phyloP scores from a whole-genome alignment of 2,329 filamentous ascomycete species.

The Apiospora hydei region DNA sequence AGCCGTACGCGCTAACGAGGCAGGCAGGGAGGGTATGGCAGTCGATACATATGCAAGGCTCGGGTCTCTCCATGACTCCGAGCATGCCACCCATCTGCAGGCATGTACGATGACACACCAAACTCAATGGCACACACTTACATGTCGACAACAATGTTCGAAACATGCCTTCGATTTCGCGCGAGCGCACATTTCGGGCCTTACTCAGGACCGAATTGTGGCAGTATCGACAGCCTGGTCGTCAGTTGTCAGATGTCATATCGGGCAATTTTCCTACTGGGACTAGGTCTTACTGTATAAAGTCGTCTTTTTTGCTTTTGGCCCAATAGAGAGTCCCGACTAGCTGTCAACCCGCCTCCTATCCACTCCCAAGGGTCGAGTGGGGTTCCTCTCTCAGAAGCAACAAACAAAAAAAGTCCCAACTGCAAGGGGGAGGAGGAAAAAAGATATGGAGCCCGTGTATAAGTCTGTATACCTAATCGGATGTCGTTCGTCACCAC shows the following conservation, averaged over 20 bases:
- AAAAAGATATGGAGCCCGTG: neutral
- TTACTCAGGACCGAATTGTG: neutral
- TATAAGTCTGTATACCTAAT: neutral
- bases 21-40: neutral
- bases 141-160: neutral
- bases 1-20: constrained; percentile 10
- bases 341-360: neutral
- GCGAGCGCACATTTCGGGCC: neutral
- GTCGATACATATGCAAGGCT: constrained; percentile 7
- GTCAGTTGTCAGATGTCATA: neutral
- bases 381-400: neutral
- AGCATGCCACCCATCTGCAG: neutral
- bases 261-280: neutral
- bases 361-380: neutral
- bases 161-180: neutral
- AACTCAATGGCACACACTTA: neutral
- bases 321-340: neutral
- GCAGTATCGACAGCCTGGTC: neutral
- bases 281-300: constrained; percentile 19
- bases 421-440: neutral
- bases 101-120: neutral
- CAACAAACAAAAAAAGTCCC: neutral
- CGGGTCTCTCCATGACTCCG: neutral
- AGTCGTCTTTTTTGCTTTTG: neutral
- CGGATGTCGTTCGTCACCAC: neutral